Conservation (phyloP, 257 asterid species). For the Cynanchum wilfordii region DNA sequence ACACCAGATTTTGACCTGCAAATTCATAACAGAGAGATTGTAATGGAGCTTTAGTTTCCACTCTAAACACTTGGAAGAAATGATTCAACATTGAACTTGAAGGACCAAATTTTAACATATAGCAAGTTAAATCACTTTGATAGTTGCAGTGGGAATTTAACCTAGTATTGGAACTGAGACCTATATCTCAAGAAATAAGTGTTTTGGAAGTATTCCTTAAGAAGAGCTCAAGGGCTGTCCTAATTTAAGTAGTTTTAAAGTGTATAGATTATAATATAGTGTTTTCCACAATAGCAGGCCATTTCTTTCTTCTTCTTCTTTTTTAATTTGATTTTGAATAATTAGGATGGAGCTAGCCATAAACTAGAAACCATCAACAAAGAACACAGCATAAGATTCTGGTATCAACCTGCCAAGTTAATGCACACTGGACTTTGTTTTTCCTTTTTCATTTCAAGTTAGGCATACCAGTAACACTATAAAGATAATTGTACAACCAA, state of each 20-base stretch:
- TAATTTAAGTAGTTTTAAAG: no score
- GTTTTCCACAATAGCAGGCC: background rate
- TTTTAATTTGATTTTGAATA: background rate
- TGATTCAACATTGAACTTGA: background rate
- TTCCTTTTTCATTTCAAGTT: background rate
- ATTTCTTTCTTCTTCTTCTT: no score
- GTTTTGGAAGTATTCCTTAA: no score
- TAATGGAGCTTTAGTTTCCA: background rate
- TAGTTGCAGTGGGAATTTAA: background rate
- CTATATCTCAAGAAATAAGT: no score
- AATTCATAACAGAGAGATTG: background rate
- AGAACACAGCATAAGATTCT: background rate
- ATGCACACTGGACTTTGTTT: background rate
- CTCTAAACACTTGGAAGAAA: background rate
- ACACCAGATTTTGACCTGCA: slow-evolving; percentile 49
- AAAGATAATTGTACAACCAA: background rate
- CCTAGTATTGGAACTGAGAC: background rate
- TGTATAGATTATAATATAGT: background rate
- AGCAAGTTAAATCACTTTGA: background rate
- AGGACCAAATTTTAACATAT: background rate
- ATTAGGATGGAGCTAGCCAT: background rate
- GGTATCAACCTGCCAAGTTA: background rate
- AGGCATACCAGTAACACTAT: background rate
- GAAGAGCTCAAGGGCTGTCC: no score
- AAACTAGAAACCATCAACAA: background rate